phyloP scores from a whole-genome alignment of 2,329 filamentous ascomycete genomes.

The Xylaria sp. region DNA sequence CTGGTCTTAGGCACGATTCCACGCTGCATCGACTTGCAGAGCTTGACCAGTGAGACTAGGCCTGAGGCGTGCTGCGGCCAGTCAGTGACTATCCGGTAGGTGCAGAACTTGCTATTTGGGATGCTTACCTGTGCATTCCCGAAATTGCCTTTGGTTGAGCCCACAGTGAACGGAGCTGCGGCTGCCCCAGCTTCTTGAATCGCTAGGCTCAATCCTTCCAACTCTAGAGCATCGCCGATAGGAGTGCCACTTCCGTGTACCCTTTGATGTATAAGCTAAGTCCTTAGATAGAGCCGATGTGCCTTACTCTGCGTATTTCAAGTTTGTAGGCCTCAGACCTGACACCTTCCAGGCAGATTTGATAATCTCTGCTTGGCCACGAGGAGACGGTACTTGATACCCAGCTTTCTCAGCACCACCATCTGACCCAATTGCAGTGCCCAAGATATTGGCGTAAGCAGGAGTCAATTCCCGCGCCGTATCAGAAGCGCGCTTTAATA shows the following conservation, averaged over 20 bases:
- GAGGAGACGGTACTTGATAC: slow-evolving; percentile 6
- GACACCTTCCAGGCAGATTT: slow-evolving; percentile 12
- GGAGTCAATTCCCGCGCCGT: not conserved
- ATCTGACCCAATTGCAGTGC: slow-evolving; percentile 9
- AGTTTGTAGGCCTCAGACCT: not conserved
- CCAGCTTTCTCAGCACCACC: slow-evolving; percentile 7
- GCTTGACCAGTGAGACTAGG: slow-evolving; percentile 10
- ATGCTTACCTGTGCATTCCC: slow-evolving; percentile 6
- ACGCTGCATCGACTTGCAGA: slow-evolving; percentile 10
- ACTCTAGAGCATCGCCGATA: slow-evolving; percentile 8
- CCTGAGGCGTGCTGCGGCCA: slow-evolving; percentile 2
- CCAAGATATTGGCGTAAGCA: slow-evolving; percentile 3
- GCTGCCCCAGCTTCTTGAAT: not conserved
- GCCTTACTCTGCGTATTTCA: not conserved
- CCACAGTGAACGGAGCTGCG: not conserved
- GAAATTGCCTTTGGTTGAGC: slow-evolving; percentile 13
- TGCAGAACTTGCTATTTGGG: not conserved
- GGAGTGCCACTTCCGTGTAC: slow-evolving; percentile 12
- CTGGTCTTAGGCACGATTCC: not conserved
- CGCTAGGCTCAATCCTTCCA: slow-evolving; percentile 3
- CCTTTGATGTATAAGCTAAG: not conserved
- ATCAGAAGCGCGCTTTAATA: slow-evolving; percentile 1
- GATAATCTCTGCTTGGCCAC: slow-evolving; percentile 4
- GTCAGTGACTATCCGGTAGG: not conserved
- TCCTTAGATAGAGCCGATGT: not conserved